Base-by-base conservation (phyloP, 1,284 basidiomycete genomes). In the Cryptococcus sp. region DNA sequence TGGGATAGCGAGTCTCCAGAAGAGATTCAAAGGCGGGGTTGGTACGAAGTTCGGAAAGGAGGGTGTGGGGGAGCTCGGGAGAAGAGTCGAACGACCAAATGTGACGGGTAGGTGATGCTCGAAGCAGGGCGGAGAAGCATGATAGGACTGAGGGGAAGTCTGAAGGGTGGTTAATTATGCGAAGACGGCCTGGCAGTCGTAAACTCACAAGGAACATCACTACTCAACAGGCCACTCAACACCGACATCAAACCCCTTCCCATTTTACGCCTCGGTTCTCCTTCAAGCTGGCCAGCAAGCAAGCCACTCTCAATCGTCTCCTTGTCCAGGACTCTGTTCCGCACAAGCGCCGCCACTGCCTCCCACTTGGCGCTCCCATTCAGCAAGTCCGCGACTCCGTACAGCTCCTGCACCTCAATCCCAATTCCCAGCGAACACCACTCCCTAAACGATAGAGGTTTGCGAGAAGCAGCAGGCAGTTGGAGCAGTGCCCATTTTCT, bases 11-110 rank as follows among this genome's bases (percentile, higher is more conserved):
- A 46, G 48, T 0, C 47, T 80, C 78, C 6, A 90, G 67, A 23
- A 84, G 69, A 18, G 80, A 71, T 39, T 80, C 71, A 66, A 85
- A 89, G 1, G 82, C 80, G 1, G 81, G 70, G 68, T 91, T 93
- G 66, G 88, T 85, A 72, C 87, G 89, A 67, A 93, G 82, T n/a
- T 86, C 82, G 63, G 87, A 88, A 66, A 92, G 87, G 1, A 90
- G 81, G 40, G 87, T 81, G 61, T 85, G 82, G 1, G 90, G 86
- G 9, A 74, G 65, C 37, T 78, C 74, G 2, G 74, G 65, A 0
- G 75, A 74, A 3, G 62, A 78, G 69, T 89, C 86, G 39, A 81
- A 84, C 20, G 77, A 68, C 91, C 91, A 94, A 15, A 88, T 71
- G 15, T 79, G 46, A 81, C 82, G 65, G 81, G 83, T 53, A 83